Conservation (phyloP, 164 flowering plant species). For the Saururus chinensis region DNA sequence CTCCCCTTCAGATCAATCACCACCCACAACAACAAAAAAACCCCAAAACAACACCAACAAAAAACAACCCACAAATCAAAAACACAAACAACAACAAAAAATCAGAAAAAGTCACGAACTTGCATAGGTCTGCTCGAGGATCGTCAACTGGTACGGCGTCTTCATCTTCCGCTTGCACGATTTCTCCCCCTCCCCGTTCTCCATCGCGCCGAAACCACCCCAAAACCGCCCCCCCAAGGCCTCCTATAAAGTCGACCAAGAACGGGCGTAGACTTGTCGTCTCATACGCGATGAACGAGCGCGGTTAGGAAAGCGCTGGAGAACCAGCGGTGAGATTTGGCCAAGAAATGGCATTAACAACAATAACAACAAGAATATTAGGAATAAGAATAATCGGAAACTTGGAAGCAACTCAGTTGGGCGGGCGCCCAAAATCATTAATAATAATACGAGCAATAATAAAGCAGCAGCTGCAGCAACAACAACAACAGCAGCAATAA, state of each 20-base stretch:
- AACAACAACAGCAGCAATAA: not conserved
- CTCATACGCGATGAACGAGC: no score
- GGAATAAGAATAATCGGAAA: not conserved
- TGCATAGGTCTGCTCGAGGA: slow-evolving; percentile 77
- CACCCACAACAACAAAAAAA: no score
- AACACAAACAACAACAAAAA: slow-evolving; percentile 5
- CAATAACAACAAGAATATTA: not conserved
- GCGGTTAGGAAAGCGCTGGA: no score
- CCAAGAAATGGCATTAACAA: slow-evolving; percentile 14
- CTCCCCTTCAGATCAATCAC: not conserved
- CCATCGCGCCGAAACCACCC: no score
- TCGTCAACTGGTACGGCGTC: slow-evolving; percentile 71
- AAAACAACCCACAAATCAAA: slow-evolving; percentile 1
- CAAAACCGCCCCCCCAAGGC: no score
- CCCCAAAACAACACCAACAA: no score
- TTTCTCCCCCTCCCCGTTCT: slow-evolving; percentile 17
- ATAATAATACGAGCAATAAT: not conserved
- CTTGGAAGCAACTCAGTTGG: not conserved
- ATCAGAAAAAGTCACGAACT: slow-evolving; percentile 22
- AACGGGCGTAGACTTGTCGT: no score
- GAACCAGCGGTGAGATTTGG: no score
- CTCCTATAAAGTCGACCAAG: no score
- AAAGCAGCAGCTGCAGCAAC: not conserved
- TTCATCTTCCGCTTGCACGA: slow-evolving; percentile 78
- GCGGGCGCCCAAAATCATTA: no score